Base-by-base conservation (phyloP, 805 yeast genomes). In the Lipomyces oligophaga region DNA sequence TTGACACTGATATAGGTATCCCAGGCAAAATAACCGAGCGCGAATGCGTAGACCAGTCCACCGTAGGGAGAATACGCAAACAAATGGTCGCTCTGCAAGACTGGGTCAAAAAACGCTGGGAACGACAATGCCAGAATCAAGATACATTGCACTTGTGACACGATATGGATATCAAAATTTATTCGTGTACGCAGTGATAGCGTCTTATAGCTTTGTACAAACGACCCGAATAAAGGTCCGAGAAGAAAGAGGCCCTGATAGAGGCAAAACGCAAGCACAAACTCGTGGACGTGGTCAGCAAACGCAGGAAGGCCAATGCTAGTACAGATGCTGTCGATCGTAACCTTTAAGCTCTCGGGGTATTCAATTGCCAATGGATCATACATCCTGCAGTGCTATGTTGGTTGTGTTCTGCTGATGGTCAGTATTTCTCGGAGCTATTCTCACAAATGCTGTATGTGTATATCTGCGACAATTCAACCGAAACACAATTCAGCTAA, bases 131-230 rank as follows among this genome's bases (percentile, higher is more conserved):
- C 62, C 21, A 86, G 67, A 8, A 95, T 80, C 5, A 85, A 52
- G 1, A 85, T 37, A 40, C 93, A 79, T 65, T 93, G 97, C 16
- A 88, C 77, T 78, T 85, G 80, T 1, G 97, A 82, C 2, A 87
- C 96, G 10, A 85, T 74, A 65, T 93, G 97, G 58, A 89, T 85
- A 65, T 93, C 96, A 63, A 86, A 93, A 64, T 90, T 87, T 53
- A 80, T 58, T 62, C 73, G 76, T 33, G 74, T 71, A 58, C 77
- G 77, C 20, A 60, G 54, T 35, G 67, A 65, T 34, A 71, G 54
- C 3, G 64, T 57, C 4, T 75, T 73, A 67, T 88, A 88, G 48
- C 71, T 63, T 26, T 38, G n/a, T n/a, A 46, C 18, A 21, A n/a
- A 31, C 3, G 84, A 81, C 54, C 83, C 75, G 21, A 78, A 30